phyloP scores from a whole-genome alignment of 306 rosid species.

The Dicorynia guianensis region DNA sequence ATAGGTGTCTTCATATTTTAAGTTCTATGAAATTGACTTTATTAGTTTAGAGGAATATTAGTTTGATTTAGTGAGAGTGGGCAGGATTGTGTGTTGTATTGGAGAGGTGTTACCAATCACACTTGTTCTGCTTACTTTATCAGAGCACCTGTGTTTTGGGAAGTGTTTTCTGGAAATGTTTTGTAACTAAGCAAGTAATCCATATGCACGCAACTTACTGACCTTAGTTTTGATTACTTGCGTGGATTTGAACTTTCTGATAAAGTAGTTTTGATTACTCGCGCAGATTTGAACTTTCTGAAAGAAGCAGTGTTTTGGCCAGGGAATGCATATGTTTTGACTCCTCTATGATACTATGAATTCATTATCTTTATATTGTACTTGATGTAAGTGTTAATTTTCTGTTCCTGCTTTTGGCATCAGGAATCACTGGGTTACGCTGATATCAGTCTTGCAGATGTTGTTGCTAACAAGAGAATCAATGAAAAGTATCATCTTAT shows the following conservation, averaged over 20 bases:
- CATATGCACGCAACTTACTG: not conserved
- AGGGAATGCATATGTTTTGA: not conserved
- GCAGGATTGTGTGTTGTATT: not conserved
- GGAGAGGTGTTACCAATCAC: not conserved
- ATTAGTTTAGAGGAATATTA: not conserved
- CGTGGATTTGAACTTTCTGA: too few relatives aligned
- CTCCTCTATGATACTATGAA: not conserved
- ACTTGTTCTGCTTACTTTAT: not conserved
- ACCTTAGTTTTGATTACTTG: not conserved
- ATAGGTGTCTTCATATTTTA: not conserved
- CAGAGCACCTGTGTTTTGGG: not conserved
- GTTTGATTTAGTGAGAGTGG: not conserved
- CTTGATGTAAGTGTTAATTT: constrained; percentile 3
- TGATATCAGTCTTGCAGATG: constrained; percentile 72
- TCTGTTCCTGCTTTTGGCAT: not conserved
- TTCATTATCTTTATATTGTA: not conserved
- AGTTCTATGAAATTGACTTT: not conserved
- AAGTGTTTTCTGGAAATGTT: not conserved
- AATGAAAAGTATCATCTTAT: constrained; percentile 87
- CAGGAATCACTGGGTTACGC: constrained; percentile 86
- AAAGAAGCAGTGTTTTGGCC: not conserved
- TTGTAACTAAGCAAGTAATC: not conserved
- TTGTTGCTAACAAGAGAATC: constrained; percentile 74
- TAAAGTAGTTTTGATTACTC: not conserved
- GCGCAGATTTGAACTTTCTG: not conserved